A percentile compares a stretch with the other conserved stretches of the same genome.
Conservation (phyloP, 106 monocot species). For the Acorus gramineus region DNA sequence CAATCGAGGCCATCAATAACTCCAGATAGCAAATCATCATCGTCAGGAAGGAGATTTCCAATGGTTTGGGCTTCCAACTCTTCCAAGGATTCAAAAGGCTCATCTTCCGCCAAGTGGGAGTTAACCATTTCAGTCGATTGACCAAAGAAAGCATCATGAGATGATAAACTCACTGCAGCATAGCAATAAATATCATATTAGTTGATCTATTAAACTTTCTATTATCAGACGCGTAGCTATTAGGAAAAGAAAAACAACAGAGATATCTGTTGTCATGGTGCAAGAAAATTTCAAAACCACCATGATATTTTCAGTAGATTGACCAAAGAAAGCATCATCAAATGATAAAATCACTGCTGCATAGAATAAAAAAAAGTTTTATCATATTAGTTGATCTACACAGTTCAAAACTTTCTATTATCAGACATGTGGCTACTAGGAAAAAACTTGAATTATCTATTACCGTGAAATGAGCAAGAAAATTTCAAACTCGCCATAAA, state of each 20-base stretch:
- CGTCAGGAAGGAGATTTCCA: slow-evolving; percentile 81
- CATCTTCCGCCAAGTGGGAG: slow-evolving; percentile 38
- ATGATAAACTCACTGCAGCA: slow-evolving; percentile 40
- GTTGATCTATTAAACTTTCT: too few species aligned
- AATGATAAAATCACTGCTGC: slow-evolving; percentile 41
- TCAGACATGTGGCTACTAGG: too few species aligned
- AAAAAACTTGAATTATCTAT: too few species aligned
- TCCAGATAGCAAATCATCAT: slow-evolving; percentile 65
- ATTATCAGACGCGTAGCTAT: too few species aligned
- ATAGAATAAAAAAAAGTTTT: neutral
- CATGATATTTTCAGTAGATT: slow-evolving; percentile 13
- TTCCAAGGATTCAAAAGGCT: slow-evolving; percentile 36
- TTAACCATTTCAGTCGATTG: slow-evolving; percentile 20
- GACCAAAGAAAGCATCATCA: slow-evolving; percentile 22
- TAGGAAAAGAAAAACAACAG: too few species aligned
- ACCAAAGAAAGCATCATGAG: slow-evolving; percentile 23
- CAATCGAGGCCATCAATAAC: slow-evolving; percentile 33
- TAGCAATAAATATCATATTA: neutral
- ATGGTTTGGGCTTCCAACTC: slow-evolving; percentile 87
- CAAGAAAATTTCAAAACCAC: too few species aligned
- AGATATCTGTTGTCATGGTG: too few species aligned
- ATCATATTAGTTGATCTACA: too few species aligned
- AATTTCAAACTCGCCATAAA: too few species aligned
- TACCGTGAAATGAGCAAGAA: too few species aligned
- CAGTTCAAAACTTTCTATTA: too few species aligned